Evolutionary conservation across 345 rosid species (phyloP).

Genomic region (Psidium guajava): DNA sequence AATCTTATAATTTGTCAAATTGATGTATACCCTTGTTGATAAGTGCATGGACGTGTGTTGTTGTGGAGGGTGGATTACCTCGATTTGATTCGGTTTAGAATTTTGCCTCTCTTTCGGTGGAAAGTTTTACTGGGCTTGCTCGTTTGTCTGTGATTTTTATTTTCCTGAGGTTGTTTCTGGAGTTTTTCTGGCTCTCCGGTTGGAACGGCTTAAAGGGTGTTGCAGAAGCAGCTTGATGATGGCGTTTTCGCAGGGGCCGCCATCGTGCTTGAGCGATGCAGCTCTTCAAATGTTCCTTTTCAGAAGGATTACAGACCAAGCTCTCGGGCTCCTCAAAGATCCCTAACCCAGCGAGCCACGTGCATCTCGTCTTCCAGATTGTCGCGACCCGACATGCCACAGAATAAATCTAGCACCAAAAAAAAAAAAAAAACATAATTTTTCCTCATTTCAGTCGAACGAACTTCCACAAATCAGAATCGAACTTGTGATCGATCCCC

Average conservation of each 20-base stretch:
- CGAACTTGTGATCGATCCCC: not conserved
- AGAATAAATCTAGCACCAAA: conserved; percentile 39
- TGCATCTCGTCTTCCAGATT: conserved; percentile 64
- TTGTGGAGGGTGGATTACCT: not conserved
- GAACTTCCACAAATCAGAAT: not conserved
- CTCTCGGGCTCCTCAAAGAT: conserved; percentile 54
- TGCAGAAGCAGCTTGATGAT: not conserved
- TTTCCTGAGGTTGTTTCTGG: not conserved
- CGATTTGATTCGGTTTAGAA: not conserved
- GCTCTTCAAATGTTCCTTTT: conserved; percentile 50
- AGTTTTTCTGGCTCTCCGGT: not conserved
- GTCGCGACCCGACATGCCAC: conserved; percentile 78
- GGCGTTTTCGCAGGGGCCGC: not conserved
- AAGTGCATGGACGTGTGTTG: no score
- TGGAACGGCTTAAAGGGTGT: not conserved
- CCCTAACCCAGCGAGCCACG: conserved; percentile 69
- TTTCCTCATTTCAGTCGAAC: not conserved
- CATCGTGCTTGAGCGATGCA: conserved; percentile 54
- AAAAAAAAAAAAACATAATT: not conserved
- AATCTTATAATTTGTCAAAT: no score
- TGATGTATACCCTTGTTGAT: not conserved
- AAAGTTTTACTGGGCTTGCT: not conserved
- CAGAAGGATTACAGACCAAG: conserved; percentile 38
- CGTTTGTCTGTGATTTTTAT: not conserved
- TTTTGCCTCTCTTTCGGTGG: not conserved